Evolutionary conservation across 192 early-diverging fungal species (phyloP).

Genomic region (Coemansia sp.): DNA sequence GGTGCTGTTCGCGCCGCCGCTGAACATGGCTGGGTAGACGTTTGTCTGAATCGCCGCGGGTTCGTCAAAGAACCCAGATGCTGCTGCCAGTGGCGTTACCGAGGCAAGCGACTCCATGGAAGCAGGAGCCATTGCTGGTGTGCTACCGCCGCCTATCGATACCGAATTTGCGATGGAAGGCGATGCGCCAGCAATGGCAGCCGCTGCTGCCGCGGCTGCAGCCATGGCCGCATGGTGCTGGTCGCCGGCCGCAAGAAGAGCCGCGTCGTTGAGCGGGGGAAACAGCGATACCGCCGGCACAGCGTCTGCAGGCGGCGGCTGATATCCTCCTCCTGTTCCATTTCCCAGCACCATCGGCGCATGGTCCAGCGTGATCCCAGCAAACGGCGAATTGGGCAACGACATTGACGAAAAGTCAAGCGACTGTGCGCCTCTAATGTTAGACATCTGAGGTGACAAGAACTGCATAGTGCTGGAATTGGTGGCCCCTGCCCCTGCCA

Average conservation of each 20-base stretch:
- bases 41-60: neutral
- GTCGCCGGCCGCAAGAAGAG: slow-evolving; percentile 14
- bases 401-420: slow-evolving; percentile 38
- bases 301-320: neutral
- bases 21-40: neutral
- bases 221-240: slow-evolving; percentile 12
- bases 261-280: slow-evolving; percentile 39
- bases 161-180: neutral
- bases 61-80: neutral
- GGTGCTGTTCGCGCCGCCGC: slow-evolving; percentile 1
- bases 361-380: slow-evolving; percentile 29
- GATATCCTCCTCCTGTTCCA: neutral
- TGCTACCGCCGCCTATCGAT: neutral
- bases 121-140: neutral
- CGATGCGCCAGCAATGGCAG: slow-evolving; percentile 1
- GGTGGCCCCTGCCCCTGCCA: neutral
- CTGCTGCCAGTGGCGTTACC: neutral
- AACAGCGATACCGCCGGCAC: slow-evolving; percentile 10
- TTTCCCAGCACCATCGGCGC: neutral
- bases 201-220: slow-evolving; percentile 11
- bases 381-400: slow-evolving; percentile 48
- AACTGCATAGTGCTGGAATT: slow-evolving; percentile 14
- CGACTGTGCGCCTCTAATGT: slow-evolving; percentile 16
- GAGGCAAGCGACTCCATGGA: neutral
- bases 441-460: slow-evolving; percentile 37